Percentiles rank a stretch among this genome's conserved stretches.
Conservation (phyloP, 495 filamentous ascomycete species). For the Geoglossum glabrum region DNA sequence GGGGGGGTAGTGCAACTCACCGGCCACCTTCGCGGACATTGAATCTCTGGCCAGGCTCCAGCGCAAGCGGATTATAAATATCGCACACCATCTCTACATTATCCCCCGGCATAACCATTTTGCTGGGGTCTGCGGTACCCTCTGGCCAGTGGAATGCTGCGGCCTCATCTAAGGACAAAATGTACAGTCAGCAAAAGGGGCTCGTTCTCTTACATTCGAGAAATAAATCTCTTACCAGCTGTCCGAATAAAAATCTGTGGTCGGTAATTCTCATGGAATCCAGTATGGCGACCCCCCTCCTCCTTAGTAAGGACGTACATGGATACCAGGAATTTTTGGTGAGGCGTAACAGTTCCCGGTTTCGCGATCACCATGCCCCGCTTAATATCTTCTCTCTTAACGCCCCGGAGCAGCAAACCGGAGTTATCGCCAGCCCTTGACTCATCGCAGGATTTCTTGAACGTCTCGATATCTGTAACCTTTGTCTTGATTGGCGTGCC, state of each 20-base stretch:
- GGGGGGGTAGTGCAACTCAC: background rate
- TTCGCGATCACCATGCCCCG: conserved; percentile 83
- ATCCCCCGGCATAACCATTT: conserved; percentile 90
- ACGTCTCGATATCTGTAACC: conserved; percentile 97
- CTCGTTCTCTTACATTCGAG: background rate
- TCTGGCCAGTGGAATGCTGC: conserved; percentile 65
- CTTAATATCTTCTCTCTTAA: conserved; percentile 79
- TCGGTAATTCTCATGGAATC: conserved; percentile 82
- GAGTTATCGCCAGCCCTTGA: conserved; percentile 92
- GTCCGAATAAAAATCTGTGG: conserved; percentile 92
- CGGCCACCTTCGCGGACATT: conserved; percentile 92
- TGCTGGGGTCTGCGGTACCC: conserved; percentile 42
- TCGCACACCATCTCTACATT: conserved; percentile 89
- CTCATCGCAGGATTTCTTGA: conserved; percentile 96
- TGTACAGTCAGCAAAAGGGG: background rate
- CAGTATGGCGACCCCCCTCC: conserved; percentile 88
- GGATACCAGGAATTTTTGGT: conserved; percentile 79
- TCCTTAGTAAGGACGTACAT: conserved; percentile 96
- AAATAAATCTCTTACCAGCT: conserved; percentile 36
- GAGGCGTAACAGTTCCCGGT: conserved; percentile 58
- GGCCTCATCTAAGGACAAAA: conserved; percentile 43
- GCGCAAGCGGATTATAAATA: conserved; percentile 59
- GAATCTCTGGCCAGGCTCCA: conserved; percentile 80
- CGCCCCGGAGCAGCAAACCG: conserved; percentile 85
- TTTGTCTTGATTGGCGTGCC: conserved; percentile 75